Conservation (phyloP, 2,329 filamentous ascomycete species). For the Kalaharituber pfeilii region DNA sequence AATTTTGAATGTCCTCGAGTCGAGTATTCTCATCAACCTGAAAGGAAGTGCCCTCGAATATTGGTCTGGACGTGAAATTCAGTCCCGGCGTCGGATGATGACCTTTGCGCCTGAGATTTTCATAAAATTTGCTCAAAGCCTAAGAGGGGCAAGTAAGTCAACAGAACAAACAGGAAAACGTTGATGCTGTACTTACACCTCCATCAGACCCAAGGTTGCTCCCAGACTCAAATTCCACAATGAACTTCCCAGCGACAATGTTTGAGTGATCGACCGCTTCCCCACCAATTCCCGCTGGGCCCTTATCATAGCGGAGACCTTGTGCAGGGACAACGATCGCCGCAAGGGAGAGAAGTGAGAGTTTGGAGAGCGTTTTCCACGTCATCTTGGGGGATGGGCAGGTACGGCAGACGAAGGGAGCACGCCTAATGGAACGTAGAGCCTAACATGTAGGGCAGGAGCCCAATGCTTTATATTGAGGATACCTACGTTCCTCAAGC, state of each 20-base stretch:
- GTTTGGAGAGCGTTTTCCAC: not conserved
- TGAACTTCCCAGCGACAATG: not conserved
- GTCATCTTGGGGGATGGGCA: not conserved
- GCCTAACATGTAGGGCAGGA: no score
- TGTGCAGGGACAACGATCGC: not conserved
- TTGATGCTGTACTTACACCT: not conserved
- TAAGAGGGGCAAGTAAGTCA: not conserved
- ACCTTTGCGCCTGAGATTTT: conserved; percentile 7
- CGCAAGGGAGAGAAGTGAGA: not conserved
- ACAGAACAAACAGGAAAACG: no score
- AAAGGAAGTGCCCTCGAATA: conserved; percentile 16
- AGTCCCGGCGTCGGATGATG: conserved; percentile 9
- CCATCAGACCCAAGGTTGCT: not conserved
- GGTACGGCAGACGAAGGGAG: not conserved
- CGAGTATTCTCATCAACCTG: conserved; percentile 4
- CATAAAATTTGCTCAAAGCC: not conserved
- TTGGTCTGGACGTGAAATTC: conserved; percentile 12
- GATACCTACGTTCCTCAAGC: no score
- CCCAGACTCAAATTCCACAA: not conserved
- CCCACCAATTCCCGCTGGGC: not conserved
- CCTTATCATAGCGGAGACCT: not conserved
- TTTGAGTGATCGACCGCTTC: not conserved
- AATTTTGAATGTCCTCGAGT: conserved; percentile 9
- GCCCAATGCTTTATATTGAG: no score
- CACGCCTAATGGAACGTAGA: no score